Conservation (phyloP, 441 rosid genomes). For the Euphorbia schlechtendalii region DNA sequence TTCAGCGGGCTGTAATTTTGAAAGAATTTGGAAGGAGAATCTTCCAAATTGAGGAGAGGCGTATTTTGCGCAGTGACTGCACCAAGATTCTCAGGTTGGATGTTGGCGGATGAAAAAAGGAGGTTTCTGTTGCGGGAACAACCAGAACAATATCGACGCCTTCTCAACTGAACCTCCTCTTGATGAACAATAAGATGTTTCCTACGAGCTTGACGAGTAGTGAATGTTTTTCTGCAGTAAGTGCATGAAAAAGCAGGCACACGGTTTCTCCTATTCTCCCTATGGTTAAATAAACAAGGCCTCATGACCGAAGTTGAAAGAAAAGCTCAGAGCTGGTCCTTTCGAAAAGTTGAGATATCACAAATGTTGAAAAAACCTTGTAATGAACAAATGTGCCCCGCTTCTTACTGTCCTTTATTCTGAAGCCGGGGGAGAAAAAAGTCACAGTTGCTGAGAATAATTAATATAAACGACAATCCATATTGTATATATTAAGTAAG, state of each 20-base stretch:
- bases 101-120: not conserved
- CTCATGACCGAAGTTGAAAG: not conserved
- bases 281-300: no score
- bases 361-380: not conserved
- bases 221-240: not conserved
- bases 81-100: conserved; percentile 17
- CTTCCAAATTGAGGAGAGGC: conserved; percentile 13
- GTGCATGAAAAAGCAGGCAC: not conserved
- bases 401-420: not conserved
- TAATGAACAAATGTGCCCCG: not conserved
- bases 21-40: conserved; percentile 6
- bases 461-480: not conserved
- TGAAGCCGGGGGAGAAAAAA: not conserved
- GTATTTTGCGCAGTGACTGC: conserved; percentile 4
- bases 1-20: conserved; percentile 1
- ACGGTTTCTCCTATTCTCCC: not conserved
- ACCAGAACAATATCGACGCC: not conserved
- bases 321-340: not conserved
- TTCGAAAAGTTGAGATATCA: not conserved
- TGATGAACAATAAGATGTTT: not conserved
- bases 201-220: not conserved
- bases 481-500: not conserved
- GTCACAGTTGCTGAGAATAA: not conserved
- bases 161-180: not conserved
- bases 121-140: not conserved